Evolutionary conservation across 805 yeast species (phyloP).

Genomic region (Yamadazyma laniorum): DNA sequence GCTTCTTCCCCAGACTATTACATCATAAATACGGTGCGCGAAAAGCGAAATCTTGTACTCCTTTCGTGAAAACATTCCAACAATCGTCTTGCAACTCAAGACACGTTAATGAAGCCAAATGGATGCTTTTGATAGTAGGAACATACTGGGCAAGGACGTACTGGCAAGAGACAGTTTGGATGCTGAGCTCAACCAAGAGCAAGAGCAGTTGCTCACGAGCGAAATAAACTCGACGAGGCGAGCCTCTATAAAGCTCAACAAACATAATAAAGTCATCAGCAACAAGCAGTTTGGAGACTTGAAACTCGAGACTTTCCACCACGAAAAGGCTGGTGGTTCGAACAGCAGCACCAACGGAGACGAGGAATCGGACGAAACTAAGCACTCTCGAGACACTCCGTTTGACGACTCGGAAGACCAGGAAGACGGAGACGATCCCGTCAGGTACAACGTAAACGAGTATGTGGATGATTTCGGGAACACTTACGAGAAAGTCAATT

Average conservation of each 20-base stretch:
- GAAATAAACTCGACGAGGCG: conserved; percentile 3
- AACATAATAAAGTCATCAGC: conserved; percentile 13
- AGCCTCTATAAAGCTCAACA: conserved; percentile 7
- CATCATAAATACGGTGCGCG: too few relatives aligned
- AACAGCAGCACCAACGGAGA: conserved; percentile 11
- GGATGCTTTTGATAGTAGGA: conserved; percentile 5
- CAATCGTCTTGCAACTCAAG: too few relatives aligned
- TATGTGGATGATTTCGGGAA: conserved; percentile 34
- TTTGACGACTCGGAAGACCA: conserved; percentile 9
- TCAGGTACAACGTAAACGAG: conserved; percentile 12
- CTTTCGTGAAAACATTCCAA: too few relatives aligned
- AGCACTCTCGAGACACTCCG: neutral
- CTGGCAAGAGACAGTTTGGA: conserved; percentile 3
- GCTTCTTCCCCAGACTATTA: too few relatives aligned
- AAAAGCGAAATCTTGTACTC: too few relatives aligned
- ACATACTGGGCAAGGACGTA: neutral
- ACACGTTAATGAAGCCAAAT: too few relatives aligned
- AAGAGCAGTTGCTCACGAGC: conserved; percentile 5
- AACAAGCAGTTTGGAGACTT: conserved; percentile 14
- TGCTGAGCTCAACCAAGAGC: conserved; percentile 6
- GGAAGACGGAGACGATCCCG: conserved; percentile 17
- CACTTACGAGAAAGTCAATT: conserved; percentile 34
- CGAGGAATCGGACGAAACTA: conserved; percentile 5
- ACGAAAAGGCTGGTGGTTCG: conserved; percentile 7
- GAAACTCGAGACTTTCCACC: conserved; percentile 10